phyloP scores from a whole-genome alignment of 1,284 basidiomycete species.

The Megacollybia platyphylla region DNA sequence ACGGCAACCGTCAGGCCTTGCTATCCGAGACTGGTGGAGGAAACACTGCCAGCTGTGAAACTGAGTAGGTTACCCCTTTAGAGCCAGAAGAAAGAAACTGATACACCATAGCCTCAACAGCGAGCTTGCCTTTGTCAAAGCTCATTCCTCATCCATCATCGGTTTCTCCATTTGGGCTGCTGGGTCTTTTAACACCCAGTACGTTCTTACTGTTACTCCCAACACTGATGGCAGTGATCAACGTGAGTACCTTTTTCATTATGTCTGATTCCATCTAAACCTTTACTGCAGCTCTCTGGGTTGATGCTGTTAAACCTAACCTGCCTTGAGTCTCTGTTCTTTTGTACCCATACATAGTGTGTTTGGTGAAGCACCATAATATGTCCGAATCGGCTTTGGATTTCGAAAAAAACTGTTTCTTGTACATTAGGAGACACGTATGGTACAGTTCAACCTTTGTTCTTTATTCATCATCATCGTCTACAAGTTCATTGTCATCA shows the following conservation, averaged over 20 bases:
- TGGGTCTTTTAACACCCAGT: slow-evolving; percentile 10
- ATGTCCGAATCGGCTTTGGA: no score
- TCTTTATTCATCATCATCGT: no score
- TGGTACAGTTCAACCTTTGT: neutral
- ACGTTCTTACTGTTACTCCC: slow-evolving; percentile 4
- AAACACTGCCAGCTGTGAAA: slow-evolving; percentile 35
- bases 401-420: no score
- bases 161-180: slow-evolving; percentile 31
- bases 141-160: slow-evolving; percentile 26
- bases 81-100: neutral
- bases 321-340: slow-evolving; percentile 1
- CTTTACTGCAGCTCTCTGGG: neutral
- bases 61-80: slow-evolving; percentile 15
- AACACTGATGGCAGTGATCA: slow-evolving; percentile 4
- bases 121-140: slow-evolving; percentile 34
- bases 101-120: slow-evolving; percentile 18
- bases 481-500: no score
- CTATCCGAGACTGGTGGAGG: slow-evolving; percentile 23
- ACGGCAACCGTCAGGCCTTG: slow-evolving; percentile 42
- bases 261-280: neutral
- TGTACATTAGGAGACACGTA: no score
- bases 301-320: slow-evolving; percentile 1
- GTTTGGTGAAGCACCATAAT: no score
- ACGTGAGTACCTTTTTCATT: neutral
- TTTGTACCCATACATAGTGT: no score